Evolutionary conservation across 495 filamentous ascomycete genomes (phyloP).

Genomic region (Daldinia vernicosa): DNA sequence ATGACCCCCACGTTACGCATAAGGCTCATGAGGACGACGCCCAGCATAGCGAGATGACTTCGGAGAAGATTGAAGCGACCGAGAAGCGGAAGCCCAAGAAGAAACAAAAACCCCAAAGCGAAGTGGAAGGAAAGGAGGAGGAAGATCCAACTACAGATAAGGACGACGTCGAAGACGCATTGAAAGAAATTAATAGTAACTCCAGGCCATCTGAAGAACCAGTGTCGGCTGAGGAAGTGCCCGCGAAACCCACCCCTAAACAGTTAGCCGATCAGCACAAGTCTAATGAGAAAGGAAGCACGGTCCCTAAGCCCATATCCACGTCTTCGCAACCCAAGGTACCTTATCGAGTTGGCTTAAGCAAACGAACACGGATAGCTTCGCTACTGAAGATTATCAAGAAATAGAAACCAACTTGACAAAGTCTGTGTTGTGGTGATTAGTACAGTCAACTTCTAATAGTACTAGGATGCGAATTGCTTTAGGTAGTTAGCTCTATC

Average conservation of each 20-base stretch:
- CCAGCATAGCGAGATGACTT: neutral
- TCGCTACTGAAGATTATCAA: constrained; percentile 71
- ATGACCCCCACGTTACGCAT: neutral
- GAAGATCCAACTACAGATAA: constrained; percentile 1
- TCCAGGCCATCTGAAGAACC: constrained; percentile 25
- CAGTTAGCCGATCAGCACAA: constrained; percentile 13
- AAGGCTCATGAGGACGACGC: neutral
- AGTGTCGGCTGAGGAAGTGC: neutral
- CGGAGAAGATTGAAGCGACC: neutral
- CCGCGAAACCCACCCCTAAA: constrained; percentile 11
- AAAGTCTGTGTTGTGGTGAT: neutral
- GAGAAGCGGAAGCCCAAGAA: constrained; percentile 17
- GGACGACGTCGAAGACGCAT: constrained; percentile 12
- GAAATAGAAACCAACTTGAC: constrained; percentile 53
- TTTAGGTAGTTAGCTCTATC: neutral
- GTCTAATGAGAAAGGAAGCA: constrained; percentile 19
- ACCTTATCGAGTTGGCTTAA: constrained; percentile 72
- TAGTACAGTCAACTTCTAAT: neutral
- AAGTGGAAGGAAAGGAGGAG: neutral
- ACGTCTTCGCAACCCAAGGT: constrained; percentile 53
- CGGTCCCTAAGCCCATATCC: constrained; percentile 1
- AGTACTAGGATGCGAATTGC: neutral
- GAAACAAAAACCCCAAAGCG: constrained; percentile 6
- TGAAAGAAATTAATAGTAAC: constrained; percentile 39
- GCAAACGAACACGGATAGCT: constrained; percentile 69